Evolutionary conservation across 257 asterid genomes (phyloP).

Genomic region (Vinca minor): DNA sequence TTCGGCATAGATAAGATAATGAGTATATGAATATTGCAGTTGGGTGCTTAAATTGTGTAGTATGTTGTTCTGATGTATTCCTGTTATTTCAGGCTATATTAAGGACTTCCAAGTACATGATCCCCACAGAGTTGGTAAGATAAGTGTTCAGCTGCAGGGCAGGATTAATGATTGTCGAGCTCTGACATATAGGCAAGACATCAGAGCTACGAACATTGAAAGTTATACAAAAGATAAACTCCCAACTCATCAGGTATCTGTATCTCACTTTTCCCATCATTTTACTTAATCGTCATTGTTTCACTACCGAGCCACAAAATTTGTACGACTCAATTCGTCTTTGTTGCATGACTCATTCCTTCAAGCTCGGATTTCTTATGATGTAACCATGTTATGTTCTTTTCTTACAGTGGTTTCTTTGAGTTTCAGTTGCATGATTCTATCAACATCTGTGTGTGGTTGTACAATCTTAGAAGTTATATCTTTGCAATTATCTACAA

Average conservation of each 20-base stretch:
- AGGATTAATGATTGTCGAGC: constrained; percentile 88
- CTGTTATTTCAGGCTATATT: constrained; percentile 52
- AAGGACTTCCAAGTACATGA: constrained; percentile 73
- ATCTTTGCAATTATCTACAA: neutral
- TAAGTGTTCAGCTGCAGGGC: constrained; percentile 76
- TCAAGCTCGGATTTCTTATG: neutral
- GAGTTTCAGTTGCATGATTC: neutral
- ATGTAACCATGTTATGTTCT: neutral
- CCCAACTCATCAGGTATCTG: constrained; percentile 85
- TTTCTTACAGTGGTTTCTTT: neutral
- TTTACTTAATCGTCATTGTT: constrained; percentile 5
- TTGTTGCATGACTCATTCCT: neutral
- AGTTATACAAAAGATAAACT: constrained; percentile 53
- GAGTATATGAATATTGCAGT: neutral
- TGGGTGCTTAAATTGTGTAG: neutral
- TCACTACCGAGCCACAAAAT: neutral
- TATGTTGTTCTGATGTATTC: neutral
- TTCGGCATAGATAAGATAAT: neutral
- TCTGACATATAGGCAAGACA: constrained; percentile 71
- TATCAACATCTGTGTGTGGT: neutral
- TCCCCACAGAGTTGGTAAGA: constrained; percentile 74
- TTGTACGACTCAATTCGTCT: no score
- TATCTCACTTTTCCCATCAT: constrained; percentile 7
- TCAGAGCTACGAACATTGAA: constrained; percentile 51
- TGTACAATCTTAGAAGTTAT: neutral